Percentiles rank a stretch among this genome's conserved stretches.
Evolutionary conservation across 2,329 filamentous ascomycete genomes (phyloP).

Genomic region (Rhytidhysteron rufulum): DNA sequence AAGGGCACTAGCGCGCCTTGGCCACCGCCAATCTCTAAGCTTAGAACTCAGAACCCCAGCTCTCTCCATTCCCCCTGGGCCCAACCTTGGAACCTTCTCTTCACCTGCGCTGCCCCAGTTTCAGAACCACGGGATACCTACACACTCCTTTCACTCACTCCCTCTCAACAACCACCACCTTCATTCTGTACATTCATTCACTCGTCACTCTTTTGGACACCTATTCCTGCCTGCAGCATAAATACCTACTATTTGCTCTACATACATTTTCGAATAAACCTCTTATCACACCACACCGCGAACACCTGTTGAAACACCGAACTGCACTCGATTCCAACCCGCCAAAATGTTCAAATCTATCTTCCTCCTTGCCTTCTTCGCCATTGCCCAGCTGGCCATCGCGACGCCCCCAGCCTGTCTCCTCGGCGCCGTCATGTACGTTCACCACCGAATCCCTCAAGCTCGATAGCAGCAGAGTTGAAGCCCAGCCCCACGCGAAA

Average conservation of each 20-base stretch:
- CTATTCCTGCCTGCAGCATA: no score
- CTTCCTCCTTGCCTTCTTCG: conserved; percentile 9
- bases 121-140: background rate
- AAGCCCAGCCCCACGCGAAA: background rate
- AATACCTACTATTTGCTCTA: no score
- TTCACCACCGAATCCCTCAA: no score
- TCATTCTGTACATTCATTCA: conserved; percentile 1
- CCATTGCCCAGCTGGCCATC: conserved; percentile 7
- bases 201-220: conserved; percentile 4
- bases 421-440: conserved; percentile 8
- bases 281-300: no score
- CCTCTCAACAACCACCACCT: background rate
- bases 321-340: background rate
- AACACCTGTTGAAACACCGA: no score
- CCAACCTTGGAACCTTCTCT: no score
- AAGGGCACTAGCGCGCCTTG: no score
- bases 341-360: conserved; percentile 10
- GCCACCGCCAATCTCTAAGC: no score
- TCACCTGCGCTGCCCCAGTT: background rate
- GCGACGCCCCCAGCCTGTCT: conserved; percentile 12
- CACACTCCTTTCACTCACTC: background rate
- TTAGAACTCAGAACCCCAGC: no score
- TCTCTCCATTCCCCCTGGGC: no score
- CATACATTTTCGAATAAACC: no score
- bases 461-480: no score